Base-by-base conservation (phyloP, 305 asterid genomes). In the Fraxinus greggii region DNA sequence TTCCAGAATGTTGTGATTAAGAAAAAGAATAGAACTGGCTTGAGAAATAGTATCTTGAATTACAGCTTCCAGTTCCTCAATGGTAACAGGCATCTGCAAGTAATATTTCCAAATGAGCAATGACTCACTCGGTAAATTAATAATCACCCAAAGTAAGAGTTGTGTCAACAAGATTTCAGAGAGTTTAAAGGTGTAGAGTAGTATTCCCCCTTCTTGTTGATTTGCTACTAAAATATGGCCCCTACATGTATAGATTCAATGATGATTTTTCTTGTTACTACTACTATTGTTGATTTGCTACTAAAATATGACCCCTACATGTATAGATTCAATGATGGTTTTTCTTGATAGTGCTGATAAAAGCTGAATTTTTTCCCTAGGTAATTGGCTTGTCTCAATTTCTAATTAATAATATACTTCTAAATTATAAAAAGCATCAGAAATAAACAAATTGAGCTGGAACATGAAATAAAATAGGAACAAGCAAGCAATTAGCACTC, bases 61-160 rank as follows among this genome's bases (percentile, higher is more conserved):
- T 74, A 96, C 94, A 80, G 97, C 97, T 86, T 90, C 92, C 92
- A 97, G 80, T 70, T 97, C 99, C 86, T 94, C 99, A 73, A 94
- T 79, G 28, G 99, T 93, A 78, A 93, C 85, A 81, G 99, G 99
- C 99, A 97, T 91, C 99, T 96, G 92, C 89, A 87, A 75, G 88
- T 61, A 85, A 80, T 31, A 80, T 75, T 77, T 75, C 61, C 51
- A 59, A 70, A 67, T 82, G 45, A 81, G 85, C 78, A 80, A 26
- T 9, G 35, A 36, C 65, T 69, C 81, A 82, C 48, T 79, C 79
- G 84, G 32, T 69, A 85, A 51, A 80, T 36, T 70, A 69, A 28
- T 76, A 69, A 51, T 81, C 86, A 82, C 42, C 32, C 79, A 63
- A 82, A 69, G 70, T 76, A 78, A 81, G 59, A 79, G 26, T 36